A percentile compares a stretch with the other conserved stretches of the same genome.
Conservation (phyloP, 1,139 yeast genomes). For the Pichia sp. region DNA sequence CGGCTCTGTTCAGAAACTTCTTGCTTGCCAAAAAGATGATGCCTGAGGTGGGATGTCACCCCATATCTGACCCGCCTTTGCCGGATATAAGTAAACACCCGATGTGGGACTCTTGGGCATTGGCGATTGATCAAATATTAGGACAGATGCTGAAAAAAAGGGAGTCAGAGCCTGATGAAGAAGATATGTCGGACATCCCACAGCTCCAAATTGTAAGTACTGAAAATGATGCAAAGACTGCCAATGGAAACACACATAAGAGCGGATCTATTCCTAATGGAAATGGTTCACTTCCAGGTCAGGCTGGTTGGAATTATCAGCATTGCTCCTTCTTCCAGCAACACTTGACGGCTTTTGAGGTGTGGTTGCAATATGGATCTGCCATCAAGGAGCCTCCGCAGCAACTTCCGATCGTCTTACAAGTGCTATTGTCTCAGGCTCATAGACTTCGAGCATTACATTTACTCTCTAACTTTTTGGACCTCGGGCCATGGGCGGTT, state of each 20-base stretch:
- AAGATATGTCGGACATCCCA: slow-evolving; percentile 22
- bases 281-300: no score
- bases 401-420: slow-evolving; percentile 89
- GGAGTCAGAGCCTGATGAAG: slow-evolving; percentile 17
- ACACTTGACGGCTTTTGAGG: slow-evolving; percentile 90
- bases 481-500: slow-evolving; percentile 97
- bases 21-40: slow-evolving; percentile 85
- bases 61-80: slow-evolving; percentile 87
- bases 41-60: slow-evolving; percentile 93
- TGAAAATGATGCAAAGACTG: neutral
- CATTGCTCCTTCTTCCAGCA: slow-evolving; percentile 94
- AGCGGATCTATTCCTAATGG: slow-evolving; percentile 3
- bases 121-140: slow-evolving; percentile 91
- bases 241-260: neutral
- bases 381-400: slow-evolving; percentile 85
- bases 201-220: slow-evolving; percentile 19
- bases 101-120: slow-evolving; percentile 99
- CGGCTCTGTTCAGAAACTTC: slow-evolving; percentile 90
- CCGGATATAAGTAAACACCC: slow-evolving; percentile 84
- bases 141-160: slow-evolving; percentile 50
- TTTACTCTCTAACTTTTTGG: slow-evolving; percentile 75
- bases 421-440: slow-evolving; percentile 86
- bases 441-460: slow-evolving; percentile 88
- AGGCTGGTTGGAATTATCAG: slow-evolving; percentile 46
- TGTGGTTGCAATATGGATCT: slow-evolving; percentile 91